Conservation (phyloP, 345 rosid genomes). For the Carallia brachiata region DNA sequence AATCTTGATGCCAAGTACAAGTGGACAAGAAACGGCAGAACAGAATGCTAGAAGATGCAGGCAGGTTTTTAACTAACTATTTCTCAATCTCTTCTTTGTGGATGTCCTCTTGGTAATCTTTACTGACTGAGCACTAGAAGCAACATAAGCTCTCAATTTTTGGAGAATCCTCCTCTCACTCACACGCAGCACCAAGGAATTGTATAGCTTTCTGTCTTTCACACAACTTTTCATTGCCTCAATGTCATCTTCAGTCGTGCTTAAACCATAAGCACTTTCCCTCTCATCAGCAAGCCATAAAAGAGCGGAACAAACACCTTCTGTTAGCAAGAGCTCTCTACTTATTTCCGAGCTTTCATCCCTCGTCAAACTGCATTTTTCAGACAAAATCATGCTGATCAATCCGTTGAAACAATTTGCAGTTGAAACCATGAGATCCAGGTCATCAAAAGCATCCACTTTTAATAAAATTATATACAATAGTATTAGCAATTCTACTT, state of each 20-base stretch:
- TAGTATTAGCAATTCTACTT: conserved; percentile 61
- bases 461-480: conserved; percentile 57
- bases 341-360: conserved; percentile 36
- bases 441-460: conserved; percentile 40
- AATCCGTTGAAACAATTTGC: conserved; percentile 23
- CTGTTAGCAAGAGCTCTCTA: conserved; percentile 49
- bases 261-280: conserved; percentile 55
- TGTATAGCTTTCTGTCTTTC: conserved; percentile 56
- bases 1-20: too few species aligned
- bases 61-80: conserved; percentile 4
- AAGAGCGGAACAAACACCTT: conserved; percentile 61
- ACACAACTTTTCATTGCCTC: conserved; percentile 36
- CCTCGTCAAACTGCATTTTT: conserved; percentile 27
- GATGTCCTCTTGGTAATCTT: conserved; percentile 10
- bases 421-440: conserved; percentile 51
- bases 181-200: conserved; percentile 54
- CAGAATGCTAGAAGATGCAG: neutral
- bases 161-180: conserved; percentile 75
- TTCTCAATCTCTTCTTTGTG: conserved; percentile 29
- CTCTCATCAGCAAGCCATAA: conserved; percentile 58
- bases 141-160: conserved; percentile 52
- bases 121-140: conserved; percentile 1
- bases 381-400: conserved; percentile 30
- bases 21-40: neutral
- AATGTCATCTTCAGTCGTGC: conserved; percentile 45